These are phyloP conservation scores for Xylariaceae sp. DNA, from an alignment of 2,329 filamentous ascomycete genomes.

Conservation along the genomic window DNA sequence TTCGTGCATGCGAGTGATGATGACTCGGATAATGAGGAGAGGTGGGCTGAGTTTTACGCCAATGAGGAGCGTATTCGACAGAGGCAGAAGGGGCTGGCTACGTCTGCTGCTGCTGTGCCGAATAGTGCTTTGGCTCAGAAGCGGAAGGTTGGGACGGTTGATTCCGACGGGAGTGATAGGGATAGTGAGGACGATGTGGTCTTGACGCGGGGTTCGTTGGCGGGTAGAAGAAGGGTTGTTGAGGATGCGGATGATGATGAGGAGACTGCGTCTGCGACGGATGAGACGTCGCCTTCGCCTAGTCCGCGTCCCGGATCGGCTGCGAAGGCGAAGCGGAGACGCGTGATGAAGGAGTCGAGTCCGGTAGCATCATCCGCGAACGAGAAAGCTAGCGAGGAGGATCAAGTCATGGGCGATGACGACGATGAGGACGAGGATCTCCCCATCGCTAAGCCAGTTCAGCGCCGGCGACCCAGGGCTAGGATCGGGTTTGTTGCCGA, in stretches of 20 bases:
- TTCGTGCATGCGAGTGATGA: slow-evolving; percentile 84
- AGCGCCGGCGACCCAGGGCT: slow-evolving; percentile 39
- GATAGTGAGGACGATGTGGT: slow-evolving; percentile 31
- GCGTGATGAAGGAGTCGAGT: slow-evolving; percentile 23
- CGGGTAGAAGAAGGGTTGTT: not conserved
- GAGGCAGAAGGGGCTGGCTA: slow-evolving; percentile 39
- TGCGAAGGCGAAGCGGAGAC: slow-evolving; percentile 29
- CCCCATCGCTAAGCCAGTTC: slow-evolving; percentile 32
- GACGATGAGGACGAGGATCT: slow-evolving; percentile 41
- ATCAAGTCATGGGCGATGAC: slow-evolving; percentile 23
- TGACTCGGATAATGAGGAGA: slow-evolving; percentile 70
- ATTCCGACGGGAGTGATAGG: slow-evolving; percentile 27
- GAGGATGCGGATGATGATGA: not conserved
- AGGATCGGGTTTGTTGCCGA: slow-evolving; percentile 54
- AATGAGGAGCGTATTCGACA: slow-evolving; percentile 63
- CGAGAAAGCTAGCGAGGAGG: slow-evolving; percentile 17
- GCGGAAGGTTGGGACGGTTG: slow-evolving; percentile 21
- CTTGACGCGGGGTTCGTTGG: slow-evolving; percentile 22
- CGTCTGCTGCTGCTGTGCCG: slow-evolving; percentile 14
- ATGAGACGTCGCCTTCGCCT: slow-evolving; percentile 39
- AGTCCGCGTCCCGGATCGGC: slow-evolving; percentile 31
- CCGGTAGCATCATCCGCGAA: not conserved
- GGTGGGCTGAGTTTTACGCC: slow-evolving; percentile 63
- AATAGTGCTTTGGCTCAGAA: slow-evolving; percentile 17
- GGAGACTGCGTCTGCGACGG: slow-evolving; percentile 23